These are phyloP conservation scores for Lasiodiplodia sp. DNA, from an alignment of 2,329 filamentous ascomycete species.

Conservation along the genomic window DNA sequence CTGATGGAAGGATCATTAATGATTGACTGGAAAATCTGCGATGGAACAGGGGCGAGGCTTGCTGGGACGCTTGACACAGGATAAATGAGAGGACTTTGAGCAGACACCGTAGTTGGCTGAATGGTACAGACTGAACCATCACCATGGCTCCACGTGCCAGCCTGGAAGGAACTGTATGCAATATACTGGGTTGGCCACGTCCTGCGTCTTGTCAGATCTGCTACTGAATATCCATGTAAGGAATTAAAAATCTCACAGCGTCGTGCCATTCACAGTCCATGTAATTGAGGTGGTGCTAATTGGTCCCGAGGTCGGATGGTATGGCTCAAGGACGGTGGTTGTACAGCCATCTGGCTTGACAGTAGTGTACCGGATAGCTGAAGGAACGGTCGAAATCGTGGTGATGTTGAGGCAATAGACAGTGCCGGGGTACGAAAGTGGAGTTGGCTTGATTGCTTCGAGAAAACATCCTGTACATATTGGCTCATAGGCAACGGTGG, in stretches of 20 bases:
- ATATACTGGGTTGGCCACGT: neutral
- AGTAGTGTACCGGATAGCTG: neutral
- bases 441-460: neutral
- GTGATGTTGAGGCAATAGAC: neutral
- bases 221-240: too few species aligned
- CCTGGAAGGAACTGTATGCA: neutral
- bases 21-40: neutral
- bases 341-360: neutral
- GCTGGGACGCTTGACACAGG: neutral
- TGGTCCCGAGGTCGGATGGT: neutral
- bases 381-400: neutral
- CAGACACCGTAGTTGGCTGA: neutral
- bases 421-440: neutral
- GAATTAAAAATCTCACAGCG: too few species aligned
- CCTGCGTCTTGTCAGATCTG: too few species aligned
- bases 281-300: neutral
- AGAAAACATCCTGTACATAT: neutral
- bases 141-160: neutral
- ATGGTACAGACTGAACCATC: neutral
- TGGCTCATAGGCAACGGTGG: neutral
- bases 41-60: neutral
- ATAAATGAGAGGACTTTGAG: neutral
- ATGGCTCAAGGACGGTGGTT: neutral
- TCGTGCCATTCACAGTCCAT: too few species aligned
- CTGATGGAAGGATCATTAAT: neutral